Evolutionary conservation across 2,329 filamentous ascomycete species (phyloP), one percentile per base, ranked within the genome.

Genomic region (Fusarium cyanostomum): DNA sequence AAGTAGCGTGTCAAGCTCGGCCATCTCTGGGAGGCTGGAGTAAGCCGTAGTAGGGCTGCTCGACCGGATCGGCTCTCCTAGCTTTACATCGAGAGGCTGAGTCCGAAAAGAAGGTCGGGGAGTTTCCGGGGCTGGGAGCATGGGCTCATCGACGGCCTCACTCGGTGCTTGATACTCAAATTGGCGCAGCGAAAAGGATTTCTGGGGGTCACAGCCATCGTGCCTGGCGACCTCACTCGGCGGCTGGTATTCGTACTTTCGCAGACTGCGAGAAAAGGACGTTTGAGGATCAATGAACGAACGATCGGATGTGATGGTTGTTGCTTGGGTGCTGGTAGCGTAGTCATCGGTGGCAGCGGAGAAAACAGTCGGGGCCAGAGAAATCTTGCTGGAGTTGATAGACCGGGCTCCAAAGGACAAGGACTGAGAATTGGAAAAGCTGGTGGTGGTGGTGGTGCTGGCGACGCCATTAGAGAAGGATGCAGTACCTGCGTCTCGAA

Each of bases 351-450:
- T 54, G 15, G 53, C 26, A n/a, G 69, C 59, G 10, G 76, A 79
- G 49, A 79, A 81, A 18, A 77, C 59, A 6, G 59, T 70, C 0
- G 74, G 70, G 3, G 58, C 67, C 24, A 77, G 62, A 0, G 77
- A 78, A 3, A 62, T 57, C 31, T 59, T 73, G 50, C 74, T 78
- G 4, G 74, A 74, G 30, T 70, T 75, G 12, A 64, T 66, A 7
- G 77, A 77, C 2, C 51, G 50, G 10, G 15, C 30, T 10, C 13
- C 52, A 18, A 67, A 69, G 2, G 69, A 71, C 7, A 51, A 38
- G 2, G 56, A 37, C 4, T 59, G 51, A 2, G 65, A 61, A 26
- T 46, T 65, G 8, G 33, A 48, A 35, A 68, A 59, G 15, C 51
- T 33, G 16, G 21, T 21, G 5, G 59, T 42, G 3, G 38, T 51